phyloP scores from a whole-genome alignment of 2,329 filamentous ascomycete species.

The Venturiaceae sp. region DNA sequence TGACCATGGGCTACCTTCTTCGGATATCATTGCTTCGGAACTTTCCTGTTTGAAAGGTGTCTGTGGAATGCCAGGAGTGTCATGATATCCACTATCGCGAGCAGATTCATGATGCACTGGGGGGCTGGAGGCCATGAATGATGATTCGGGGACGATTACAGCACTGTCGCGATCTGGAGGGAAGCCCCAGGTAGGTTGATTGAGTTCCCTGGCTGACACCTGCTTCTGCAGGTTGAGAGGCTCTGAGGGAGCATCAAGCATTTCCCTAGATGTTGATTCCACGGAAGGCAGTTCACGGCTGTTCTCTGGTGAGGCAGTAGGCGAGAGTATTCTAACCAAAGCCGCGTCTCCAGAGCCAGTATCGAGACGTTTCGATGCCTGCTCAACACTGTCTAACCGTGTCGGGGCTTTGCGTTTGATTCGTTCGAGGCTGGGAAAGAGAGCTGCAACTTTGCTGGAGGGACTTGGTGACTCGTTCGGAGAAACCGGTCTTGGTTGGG shows the following conservation, averaged over 20 bases:
- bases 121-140: conserved; percentile 15
- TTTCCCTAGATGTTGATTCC: neutral
- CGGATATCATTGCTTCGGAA: neutral
- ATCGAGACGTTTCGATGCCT: neutral
- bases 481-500: neutral
- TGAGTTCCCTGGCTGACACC: conserved; percentile 3
- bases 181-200: conserved; percentile 25
- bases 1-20: neutral
- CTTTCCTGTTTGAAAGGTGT: neutral
- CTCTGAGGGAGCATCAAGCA: neutral
- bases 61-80: conserved; percentile 13
- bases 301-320: neutral
- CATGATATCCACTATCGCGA: conserved; percentile 35
- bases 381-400: conserved; percentile 12
- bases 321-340: neutral
- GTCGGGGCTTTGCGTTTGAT: conserved; percentile 25
- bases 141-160: conserved; percentile 34
- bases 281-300: neutral
- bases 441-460: conserved; percentile 8
- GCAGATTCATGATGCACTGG: conserved; percentile 15
- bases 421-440: conserved; percentile 13
- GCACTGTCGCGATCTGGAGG: conserved; percentile 33
- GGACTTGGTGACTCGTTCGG: neutral
- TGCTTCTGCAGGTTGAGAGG: neutral
- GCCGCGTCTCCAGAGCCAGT: neutral